A percentile compares a stretch with the other conserved stretches of the same genome.
Conservation (phyloP, 129 eudicot species). For the Tanacetum coccineum region DNA sequence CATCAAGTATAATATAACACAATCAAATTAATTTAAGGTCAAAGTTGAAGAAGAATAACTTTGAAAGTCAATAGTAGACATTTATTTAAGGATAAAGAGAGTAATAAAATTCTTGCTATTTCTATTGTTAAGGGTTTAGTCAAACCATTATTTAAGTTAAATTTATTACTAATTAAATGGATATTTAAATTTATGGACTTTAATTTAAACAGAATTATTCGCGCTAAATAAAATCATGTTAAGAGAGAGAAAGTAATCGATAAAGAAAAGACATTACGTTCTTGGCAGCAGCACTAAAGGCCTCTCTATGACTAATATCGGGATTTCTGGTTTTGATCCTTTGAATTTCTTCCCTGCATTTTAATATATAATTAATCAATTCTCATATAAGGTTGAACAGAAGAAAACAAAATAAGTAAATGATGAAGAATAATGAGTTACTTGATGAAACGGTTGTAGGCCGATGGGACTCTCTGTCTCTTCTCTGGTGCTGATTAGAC, state of each 20-base stretch:
- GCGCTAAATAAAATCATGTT: background rate
- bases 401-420: background rate
- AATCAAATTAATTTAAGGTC: too few species aligned
- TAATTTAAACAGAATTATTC: background rate
- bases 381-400: background rate
- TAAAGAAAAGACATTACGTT: constrained; percentile 15
- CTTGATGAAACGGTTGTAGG: constrained; percentile 77
- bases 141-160: too few species aligned
- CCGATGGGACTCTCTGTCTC: constrained; percentile 71
- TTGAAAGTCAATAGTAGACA: too few species aligned
- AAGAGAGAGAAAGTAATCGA: background rate
- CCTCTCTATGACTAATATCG: constrained; percentile 49
- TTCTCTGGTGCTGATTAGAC: constrained; percentile 60
- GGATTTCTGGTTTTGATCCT: constrained; percentile 63
- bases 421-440: constrained; percentile 21
- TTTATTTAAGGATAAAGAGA: too few species aligned
- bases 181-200: too few species aligned
- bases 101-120: too few species aligned
- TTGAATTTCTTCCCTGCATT: constrained; percentile 63
- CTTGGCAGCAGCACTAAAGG: constrained; percentile 32
- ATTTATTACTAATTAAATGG: too few species aligned
- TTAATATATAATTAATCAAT: background rate
- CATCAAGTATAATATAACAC: too few species aligned
- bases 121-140: too few species aligned
- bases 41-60: too few species aligned